Base-by-base conservation (phyloP, 1,284 basidiomycete species). In the Microbotryomycetes sp. region DNA sequence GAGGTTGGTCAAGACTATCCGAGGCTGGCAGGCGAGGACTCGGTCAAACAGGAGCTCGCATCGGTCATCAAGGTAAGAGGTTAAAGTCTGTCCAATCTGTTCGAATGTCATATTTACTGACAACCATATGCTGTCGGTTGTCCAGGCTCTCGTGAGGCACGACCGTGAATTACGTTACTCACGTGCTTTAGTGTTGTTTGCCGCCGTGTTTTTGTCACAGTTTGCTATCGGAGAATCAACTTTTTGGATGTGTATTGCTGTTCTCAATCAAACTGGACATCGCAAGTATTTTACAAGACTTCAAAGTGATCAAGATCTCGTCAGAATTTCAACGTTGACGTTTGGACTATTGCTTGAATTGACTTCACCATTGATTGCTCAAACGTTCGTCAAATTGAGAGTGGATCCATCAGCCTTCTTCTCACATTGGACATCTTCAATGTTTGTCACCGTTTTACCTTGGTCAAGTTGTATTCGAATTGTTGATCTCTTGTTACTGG, bases 401-500 rank as follows among this genome's bases (percentile, higher is more conserved):
- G 59, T 77, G 49, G 62, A 71, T 53, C 68, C 73, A 19, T 64
- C 70, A 58, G 68, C 71, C 60, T 74, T 76, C 56, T 68, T 74
- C 23, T 65, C 73, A 2, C 62, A 62, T 51, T 77, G 76, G 76
- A 65, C 75, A 31, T 60, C 75, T 25, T 71, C 76, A 14, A 74
- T 93, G 30, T 94, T 92, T 68, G 84, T 86, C 3, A 84, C 86
- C 7, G 81, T 82, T 3, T 80, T 97, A n/a, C 89, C 92, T 0
- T 80, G 81, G 55, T 84, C 87, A 2, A 86, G 86, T 60, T 77
- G 89, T 25, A 81, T 88, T 59, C 81, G 92, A 19, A 81, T 92
- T 4, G 90, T 91, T 86, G 92, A 97, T 73, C 77, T 92, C 3
- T 90, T 94, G 73, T 78, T 96, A 36, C 86, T 83, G 61, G 90